Evolutionary conservation across 2,329 filamentous ascomycete species (phyloP), one percentile per base, ranked within the genome.

Genomic region (Exophiala bonariae): DNA sequence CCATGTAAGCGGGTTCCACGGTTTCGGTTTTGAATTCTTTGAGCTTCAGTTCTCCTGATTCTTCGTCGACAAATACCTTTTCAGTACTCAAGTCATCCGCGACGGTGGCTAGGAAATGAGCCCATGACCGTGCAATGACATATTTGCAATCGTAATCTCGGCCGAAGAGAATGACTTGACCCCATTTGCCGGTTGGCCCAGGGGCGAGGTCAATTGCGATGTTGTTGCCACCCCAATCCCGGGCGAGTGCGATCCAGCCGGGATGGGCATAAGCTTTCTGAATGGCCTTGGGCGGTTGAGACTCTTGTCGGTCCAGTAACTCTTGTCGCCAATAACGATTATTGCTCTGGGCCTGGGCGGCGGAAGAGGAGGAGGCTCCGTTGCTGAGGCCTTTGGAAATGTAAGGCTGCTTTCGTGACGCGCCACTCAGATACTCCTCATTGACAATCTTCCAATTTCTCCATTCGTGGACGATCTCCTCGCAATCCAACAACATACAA

Each of bases 61-160:
- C 93, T 62, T 99, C 93, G 56, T 97, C 91, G 43, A 99, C 87
- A 61, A 83, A 87, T 76, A 89, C 91, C 68, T 96, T 95, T 55
- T 89, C 87, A 58, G 88, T 93, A 71, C 81, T 83, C 61, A 99
- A 75, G 63, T 99, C 93, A 63, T 99, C 93, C 22, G 93, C 90
- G 5, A 96, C 81, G 23, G 84, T 81, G 41, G 90, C 90, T 16
- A 99, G 72, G 64, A 99, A 91, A 8, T 86, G 80, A 13, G 84
- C 82, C 93, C 93, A 99, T 1, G 92, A 97, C 52, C 88, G 83
- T 22, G 93, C 88, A 47, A 99, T 80, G 5, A 99, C 93, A 64
- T 96, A 99, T 73, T 99, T 99, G 70, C 89, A 96, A 66, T 99
- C 93, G 70, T 96, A 99, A 72, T 99, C 93, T 51, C 93, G 89